Evolutionary conservation across 2,329 filamentous ascomycete genomes (phyloP).

Genomic region (Penicillium palitans): DNA sequence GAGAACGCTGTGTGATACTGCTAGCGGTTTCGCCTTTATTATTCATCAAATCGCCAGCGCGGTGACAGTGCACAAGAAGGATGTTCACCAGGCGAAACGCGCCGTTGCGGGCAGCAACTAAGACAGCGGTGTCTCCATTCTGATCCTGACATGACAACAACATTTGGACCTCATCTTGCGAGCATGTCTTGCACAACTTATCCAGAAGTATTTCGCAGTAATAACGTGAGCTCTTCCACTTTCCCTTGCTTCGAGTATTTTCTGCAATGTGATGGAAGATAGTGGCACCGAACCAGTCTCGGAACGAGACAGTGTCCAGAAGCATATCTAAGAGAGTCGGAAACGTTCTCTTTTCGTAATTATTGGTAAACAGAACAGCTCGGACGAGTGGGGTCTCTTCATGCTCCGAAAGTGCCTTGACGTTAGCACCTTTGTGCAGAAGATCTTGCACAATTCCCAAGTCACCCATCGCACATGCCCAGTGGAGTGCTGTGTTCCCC

Average conservation of each 20-base stretch:
- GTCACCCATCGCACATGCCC: slow-evolving; percentile 97
- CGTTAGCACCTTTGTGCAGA: slow-evolving; percentile 73
- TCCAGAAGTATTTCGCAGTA: slow-evolving; percentile 91
- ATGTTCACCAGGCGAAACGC: slow-evolving; percentile 72
- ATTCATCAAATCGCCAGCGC: slow-evolving; percentile 77
- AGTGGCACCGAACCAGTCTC: slow-evolving; percentile 79
- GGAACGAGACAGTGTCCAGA: slow-evolving; percentile 73
- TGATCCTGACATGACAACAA: slow-evolving; percentile 80
- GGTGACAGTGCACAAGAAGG: slow-evolving; percentile 73
- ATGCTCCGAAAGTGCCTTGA: slow-evolving; percentile 66
- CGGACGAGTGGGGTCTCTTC: slow-evolving; percentile 94
- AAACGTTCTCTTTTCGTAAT: slow-evolving; percentile 90
- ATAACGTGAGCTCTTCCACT: slow-evolving; percentile 85
- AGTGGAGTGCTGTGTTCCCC: slow-evolving; percentile 89
- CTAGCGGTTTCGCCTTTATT: slow-evolving; percentile 79
- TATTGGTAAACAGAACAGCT: slow-evolving; percentile 94
- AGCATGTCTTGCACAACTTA: slow-evolving; percentile 75
- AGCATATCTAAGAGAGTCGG: slow-evolving; percentile 80
- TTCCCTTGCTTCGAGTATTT: slow-evolving; percentile 81
- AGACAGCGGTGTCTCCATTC: slow-evolving; percentile 87
- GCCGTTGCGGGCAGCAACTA: slow-evolving; percentile 80
- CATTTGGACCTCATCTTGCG: slow-evolving; percentile 72
- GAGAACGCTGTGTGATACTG: slow-evolving; percentile 72
- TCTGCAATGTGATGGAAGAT: slow-evolving; percentile 93
- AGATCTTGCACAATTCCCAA: slow-evolving; percentile 87